These are phyloP conservation scores for Takakia lepidozioides DNA, from an alignment of 225 moss, liverwort and hornwort species.

Conservation along the genomic window DNA sequence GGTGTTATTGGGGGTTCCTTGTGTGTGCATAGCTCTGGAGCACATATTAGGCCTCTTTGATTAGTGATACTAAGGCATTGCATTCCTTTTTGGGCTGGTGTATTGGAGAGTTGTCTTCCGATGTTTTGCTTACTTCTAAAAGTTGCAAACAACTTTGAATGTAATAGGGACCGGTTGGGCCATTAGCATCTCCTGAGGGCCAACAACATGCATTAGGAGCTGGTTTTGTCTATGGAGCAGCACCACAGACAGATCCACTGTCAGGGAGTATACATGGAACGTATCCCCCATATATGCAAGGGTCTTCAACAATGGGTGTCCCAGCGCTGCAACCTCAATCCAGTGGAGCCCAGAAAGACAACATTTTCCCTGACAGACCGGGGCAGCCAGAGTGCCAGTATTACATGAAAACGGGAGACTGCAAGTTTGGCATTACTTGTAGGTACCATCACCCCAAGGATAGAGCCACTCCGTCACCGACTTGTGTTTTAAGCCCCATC, in stretches of 20 bases:
- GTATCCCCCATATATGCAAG: slow-evolving; percentile 70
- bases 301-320: slow-evolving; percentile 74
- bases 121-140: too few relatives aligned
- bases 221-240: slow-evolving; percentile 64
- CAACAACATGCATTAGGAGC: slow-evolving; percentile 51
- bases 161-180: slow-evolving; percentile 51
- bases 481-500: slow-evolving; percentile 57
- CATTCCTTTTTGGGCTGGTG: too few relatives aligned
- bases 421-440: slow-evolving; percentile 99
- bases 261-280: too few relatives aligned
- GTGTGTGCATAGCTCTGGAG: too few relatives aligned
- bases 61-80: too few relatives aligned
- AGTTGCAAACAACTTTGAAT: too few relatives aligned
- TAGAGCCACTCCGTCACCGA: slow-evolving; percentile 64
- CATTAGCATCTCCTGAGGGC: slow-evolving; percentile 74
- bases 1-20: too few relatives aligned
- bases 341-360: slow-evolving; percentile 62
- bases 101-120: too few relatives aligned
- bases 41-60: too few relatives aligned
- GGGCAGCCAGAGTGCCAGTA: slow-evolving; percentile 97
- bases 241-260: slow-evolving; percentile 73
- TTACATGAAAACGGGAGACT: slow-evolving; percentile 99
- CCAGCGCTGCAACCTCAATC: slow-evolving; percentile 67
- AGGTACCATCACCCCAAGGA: slow-evolving; percentile 98
- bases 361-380: slow-evolving; percentile 79